Evolutionary conservation across 371 early-diverging fungal species (phyloP).

Genomic region (Nematocida ironsii): DNA sequence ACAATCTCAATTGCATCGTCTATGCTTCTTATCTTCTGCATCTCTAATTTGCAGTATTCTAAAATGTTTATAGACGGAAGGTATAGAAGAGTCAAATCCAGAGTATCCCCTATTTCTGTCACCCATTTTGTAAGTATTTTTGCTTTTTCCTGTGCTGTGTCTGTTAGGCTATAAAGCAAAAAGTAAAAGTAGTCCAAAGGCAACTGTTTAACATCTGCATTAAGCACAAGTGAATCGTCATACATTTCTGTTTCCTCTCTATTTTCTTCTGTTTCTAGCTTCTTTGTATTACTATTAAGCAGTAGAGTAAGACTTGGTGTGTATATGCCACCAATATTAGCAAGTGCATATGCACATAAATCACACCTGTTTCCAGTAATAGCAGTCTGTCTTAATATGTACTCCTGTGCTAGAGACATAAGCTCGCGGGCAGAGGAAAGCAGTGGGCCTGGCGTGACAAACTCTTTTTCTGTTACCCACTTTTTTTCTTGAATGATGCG

Average conservation of each 20-base stretch:
- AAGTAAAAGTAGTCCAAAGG: conserved; percentile 42
- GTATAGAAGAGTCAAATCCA: conserved; percentile 18
- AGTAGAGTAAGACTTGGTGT: conserved; percentile 32
- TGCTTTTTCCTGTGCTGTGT: background rate
- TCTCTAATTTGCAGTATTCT: conserved; percentile 20
- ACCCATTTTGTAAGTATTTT: conserved; percentile 35
- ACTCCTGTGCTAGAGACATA: conserved; percentile 50
- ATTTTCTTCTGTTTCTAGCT: background rate
- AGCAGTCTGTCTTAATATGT: conserved; percentile 15
- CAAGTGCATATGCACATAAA: conserved; percentile 52
- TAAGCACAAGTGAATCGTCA: background rate
- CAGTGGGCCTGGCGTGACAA: background rate
- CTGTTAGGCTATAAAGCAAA: conserved; percentile 10
- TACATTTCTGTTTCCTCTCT: background rate
- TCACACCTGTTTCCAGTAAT: conserved; percentile 24
- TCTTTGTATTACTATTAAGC: background rate
- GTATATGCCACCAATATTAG: conserved; percentile 27
- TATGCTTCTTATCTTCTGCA: conserved; percentile 2
- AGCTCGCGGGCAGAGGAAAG: conserved; percentile 42
- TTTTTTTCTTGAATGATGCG: background rate
- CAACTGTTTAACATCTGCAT: background rate
- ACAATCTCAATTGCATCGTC: background rate
- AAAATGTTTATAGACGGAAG: conserved; percentile 1
- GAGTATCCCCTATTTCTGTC: too few relatives aligned
- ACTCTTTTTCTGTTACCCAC: conserved; percentile 13